These are phyloP conservation scores for Annulohypoxylon maeteangense DNA, from an alignment of 495 filamentous ascomycete species.

Conservation along the genomic window DNA sequence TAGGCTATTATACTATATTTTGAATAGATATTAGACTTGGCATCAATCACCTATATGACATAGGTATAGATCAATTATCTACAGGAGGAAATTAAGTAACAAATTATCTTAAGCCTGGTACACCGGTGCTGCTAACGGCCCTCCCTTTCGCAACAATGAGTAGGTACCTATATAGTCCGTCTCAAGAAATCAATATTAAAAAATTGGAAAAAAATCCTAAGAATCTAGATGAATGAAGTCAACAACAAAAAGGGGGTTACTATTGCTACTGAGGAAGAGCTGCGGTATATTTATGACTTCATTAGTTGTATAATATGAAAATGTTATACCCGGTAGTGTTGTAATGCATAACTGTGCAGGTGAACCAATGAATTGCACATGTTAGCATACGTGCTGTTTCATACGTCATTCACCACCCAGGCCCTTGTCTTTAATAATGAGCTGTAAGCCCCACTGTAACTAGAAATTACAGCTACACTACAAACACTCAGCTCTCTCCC, in stretches of 20 bases:
- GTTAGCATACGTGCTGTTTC: neutral
- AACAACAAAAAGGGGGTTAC: neutral
- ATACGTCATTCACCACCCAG: constrained; percentile 29
- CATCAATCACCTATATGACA: neutral
- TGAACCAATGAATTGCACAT: constrained; percentile 27
- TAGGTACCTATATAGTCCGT: neutral
- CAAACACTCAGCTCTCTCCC: constrained; percentile 15
- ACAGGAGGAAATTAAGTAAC: too few species aligned
- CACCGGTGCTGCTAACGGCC: too few species aligned
- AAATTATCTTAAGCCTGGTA: too few species aligned
- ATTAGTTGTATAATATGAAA: neutral
- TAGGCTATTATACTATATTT: neutral
- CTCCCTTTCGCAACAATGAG: too few species aligned
- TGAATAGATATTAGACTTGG: neutral
- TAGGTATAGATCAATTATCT: neutral
- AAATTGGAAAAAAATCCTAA: neutral
- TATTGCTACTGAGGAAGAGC: neutral
- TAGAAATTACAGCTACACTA: constrained; percentile 15
- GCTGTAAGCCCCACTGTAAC: constrained; percentile 36
- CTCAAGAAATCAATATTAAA: neutral
- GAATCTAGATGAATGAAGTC: neutral
- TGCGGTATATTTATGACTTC: neutral
- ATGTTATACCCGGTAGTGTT: neutral
- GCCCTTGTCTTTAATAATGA: neutral
- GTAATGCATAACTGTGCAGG: neutral